phyloP scores from a whole-genome alignment of 2,329 filamentous ascomycete genomes.

The Cladosporium sp. region DNA sequence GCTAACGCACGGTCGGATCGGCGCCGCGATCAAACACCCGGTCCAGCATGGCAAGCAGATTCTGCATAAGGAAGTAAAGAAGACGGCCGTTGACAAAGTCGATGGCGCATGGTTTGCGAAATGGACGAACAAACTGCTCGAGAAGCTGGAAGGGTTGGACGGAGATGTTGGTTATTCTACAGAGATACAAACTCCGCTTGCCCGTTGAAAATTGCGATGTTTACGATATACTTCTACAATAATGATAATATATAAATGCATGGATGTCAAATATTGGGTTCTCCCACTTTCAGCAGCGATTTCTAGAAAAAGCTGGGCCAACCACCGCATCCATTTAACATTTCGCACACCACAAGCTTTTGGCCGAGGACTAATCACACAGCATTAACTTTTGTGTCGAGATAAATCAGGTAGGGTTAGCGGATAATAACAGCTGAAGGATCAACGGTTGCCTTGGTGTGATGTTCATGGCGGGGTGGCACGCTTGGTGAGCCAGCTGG shows the following conservation, averaged over 20 bases:
- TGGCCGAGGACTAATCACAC: too few species aligned
- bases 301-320: too few species aligned
- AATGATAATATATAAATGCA: not conserved
- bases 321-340: too few species aligned
- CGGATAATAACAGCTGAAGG: too few species aligned
- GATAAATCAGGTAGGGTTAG: too few species aligned
- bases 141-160: slow-evolving; percentile 6
- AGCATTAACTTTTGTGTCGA: too few species aligned
- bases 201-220: not conserved
- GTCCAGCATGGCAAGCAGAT: not conserved
- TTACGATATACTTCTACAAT: not conserved
- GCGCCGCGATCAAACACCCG: not conserved
- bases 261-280: too few species aligned
- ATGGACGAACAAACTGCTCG: slow-evolving; percentile 10
- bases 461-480: too few species aligned
- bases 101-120: slow-evolving; percentile 10
- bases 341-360: too few species aligned
- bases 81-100: slow-evolving; percentile 6
- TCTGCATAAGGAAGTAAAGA: slow-evolving; percentile 5
- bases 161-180: slow-evolving; percentile 10
- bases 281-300: too few species aligned
- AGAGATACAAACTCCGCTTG: not conserved
- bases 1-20: not conserved
- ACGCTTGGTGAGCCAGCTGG: too few species aligned
- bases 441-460: too few species aligned